Percentiles rank a stretch among this genome's conserved stretches.
Evolutionary conservation across 306 rosid genomes (phyloP).

Genomic region (Ochetophila trinervis): DNA sequence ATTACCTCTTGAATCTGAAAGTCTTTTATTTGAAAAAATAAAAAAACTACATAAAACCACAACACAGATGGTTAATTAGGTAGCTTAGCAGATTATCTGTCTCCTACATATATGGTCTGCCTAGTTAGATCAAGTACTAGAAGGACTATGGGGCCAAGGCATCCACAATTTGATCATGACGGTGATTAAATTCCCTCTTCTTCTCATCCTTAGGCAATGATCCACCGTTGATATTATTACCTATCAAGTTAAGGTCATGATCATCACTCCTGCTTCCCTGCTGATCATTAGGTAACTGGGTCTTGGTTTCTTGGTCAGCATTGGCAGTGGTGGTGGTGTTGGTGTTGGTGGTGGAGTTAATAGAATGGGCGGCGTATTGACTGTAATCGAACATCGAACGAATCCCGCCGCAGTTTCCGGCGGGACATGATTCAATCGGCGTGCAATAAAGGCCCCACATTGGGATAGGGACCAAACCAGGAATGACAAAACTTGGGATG

Average conservation of each 20-base stretch:
- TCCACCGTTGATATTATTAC: neutral
- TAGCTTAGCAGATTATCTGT: neutral
- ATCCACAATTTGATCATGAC: neutral
- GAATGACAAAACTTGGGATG: conserved; percentile 2
- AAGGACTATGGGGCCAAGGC: neutral
- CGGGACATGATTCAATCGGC: conserved; percentile 13
- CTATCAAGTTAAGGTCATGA: neutral
- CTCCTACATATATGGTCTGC: neutral
- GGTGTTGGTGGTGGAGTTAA: too few relatives aligned
- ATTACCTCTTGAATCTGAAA: too few relatives aligned
- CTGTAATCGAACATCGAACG: neutral
- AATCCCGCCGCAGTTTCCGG: conserved; percentile 8
- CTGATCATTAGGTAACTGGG: neutral
- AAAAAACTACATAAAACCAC: too few relatives aligned
- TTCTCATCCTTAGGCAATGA: neutral
- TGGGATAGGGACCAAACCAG: neutral
- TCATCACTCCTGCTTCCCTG: neutral
- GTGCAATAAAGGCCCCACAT: conserved; percentile 7
- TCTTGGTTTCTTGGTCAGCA: neutral
- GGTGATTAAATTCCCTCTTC: neutral
- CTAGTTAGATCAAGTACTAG: neutral
- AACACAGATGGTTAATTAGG: neutral
- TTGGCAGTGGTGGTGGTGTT: too few relatives aligned
- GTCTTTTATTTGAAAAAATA: too few relatives aligned
- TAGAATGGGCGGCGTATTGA: neutral